Evolutionary conservation across 2,329 filamentous ascomycete genomes (phyloP).

Genomic region (Monilinia aucupariae): DNA sequence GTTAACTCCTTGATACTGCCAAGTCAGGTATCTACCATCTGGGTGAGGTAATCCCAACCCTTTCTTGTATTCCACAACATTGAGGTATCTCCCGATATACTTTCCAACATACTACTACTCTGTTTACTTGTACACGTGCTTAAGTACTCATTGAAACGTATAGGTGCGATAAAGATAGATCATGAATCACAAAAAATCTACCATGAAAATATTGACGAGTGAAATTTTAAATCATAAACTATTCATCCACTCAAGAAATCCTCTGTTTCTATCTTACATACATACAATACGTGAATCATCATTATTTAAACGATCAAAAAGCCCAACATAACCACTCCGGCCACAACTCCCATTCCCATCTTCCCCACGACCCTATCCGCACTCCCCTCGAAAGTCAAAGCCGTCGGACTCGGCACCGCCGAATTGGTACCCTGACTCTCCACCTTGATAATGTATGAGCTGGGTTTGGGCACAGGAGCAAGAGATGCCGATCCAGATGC

Average conservation of each 20-base stretch:
- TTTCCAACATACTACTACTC: too few species aligned
- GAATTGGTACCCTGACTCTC: not conserved
- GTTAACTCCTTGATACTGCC: too few species aligned
- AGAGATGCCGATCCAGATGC: not conserved
- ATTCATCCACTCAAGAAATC: not conserved
- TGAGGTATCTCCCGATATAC: too few species aligned
- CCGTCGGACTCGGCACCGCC: not conserved
- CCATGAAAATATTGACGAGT: not conserved
- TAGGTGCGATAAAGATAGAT: not conserved
- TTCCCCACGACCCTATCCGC: not conserved
- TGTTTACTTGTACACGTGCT: too few species aligned
- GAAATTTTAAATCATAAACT: not conserved
- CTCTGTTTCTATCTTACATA: not conserved
- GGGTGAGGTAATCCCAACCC: too few species aligned
- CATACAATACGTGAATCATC: not conserved
- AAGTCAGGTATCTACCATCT: too few species aligned
- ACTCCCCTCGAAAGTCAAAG: not conserved
- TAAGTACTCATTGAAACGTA: not conserved
- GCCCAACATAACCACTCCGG: not conserved
- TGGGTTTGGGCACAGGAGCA: not conserved
- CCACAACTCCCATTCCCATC: not conserved
- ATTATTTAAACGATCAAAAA: slow-evolving; percentile 1
- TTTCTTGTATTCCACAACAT: too few species aligned
- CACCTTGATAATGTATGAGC: not conserved
- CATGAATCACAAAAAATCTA: not conserved